A percentile compares a stretch with the other conserved stretches of the same genome.
phyloP scores from a whole-genome alignment of 163 green algal genomes.

The Chloromonas sp. region DNA sequence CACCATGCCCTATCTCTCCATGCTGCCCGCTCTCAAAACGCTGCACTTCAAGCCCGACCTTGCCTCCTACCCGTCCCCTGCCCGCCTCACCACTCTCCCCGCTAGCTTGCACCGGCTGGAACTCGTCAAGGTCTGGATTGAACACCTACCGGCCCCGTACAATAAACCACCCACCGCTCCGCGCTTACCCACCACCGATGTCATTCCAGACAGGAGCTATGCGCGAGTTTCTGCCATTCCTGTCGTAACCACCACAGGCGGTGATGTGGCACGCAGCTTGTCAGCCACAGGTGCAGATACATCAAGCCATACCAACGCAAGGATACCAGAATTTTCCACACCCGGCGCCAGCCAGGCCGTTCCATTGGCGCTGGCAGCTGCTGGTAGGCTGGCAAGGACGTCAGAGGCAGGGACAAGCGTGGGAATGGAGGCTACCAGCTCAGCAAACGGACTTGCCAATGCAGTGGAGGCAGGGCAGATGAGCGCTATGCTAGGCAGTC shows the following conservation, averaged over 20 bases:
- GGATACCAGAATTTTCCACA: neutral
- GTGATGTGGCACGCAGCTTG: no score
- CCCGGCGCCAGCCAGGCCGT: neutral
- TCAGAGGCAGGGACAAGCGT: no score
- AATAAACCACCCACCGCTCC: neutral
- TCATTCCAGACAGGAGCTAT: neutral
- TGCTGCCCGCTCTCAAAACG: neutral
- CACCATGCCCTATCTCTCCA: conserved; percentile 6
- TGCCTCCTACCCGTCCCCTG: neutral
- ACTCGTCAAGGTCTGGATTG: conserved; percentile 1
- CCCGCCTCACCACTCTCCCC: neutral
- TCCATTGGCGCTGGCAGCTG: no score
- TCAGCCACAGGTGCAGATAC: neutral
- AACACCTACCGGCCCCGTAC: neutral
- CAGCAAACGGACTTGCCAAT: no score
- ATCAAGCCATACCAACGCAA: neutral
- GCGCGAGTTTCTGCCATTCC: neutral
- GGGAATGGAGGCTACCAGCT: no score
- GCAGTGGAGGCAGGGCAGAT: no score
- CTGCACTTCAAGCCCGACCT: conserved; percentile 9
- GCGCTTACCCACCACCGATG: neutral
- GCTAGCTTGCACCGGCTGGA: neutral
- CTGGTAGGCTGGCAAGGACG: no score
- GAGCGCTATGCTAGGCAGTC: no score
- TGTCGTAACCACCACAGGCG: neutral